Evolutionary conservation across 1,284 basidiomycete genomes (phyloP).

Genomic region (Tranzscheliella williamsii): DNA sequence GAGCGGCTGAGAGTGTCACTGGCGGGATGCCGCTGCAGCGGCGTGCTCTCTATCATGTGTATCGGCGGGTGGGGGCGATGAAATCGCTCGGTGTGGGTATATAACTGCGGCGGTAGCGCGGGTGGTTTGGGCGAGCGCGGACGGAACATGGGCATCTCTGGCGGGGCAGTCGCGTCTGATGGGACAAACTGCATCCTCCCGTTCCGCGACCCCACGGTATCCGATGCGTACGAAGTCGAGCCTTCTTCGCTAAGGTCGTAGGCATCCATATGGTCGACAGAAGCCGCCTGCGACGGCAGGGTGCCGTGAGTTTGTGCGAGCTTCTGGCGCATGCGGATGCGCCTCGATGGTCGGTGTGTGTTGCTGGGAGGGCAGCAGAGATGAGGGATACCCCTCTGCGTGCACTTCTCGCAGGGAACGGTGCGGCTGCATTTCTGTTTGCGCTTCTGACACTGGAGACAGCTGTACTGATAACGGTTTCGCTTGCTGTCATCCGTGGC

Average conservation of each 20-base stretch:
- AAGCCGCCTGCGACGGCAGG: too few species aligned
- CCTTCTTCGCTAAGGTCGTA: slow-evolving; percentile 25
- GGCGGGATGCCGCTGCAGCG: not conserved
- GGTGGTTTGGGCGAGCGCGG: not conserved
- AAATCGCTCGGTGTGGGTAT: not conserved
- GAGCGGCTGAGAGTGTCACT: too few species aligned
- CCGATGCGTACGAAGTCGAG: not conserved
- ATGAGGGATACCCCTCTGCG: slow-evolving; percentile 30
- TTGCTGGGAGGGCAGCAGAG: slow-evolving; percentile 27
- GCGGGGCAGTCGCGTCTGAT: not conserved
- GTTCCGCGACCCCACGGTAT: not conserved
- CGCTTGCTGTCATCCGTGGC: slow-evolving; percentile 21
- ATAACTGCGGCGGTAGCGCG: not conserved
- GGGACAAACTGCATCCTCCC: not conserved
- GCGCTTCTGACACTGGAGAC: slow-evolving; percentile 30
- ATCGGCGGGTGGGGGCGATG: not conserved
- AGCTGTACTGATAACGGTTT: slow-evolving; percentile 38
- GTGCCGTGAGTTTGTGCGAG: slow-evolving; percentile 3
- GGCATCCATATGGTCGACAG: slow-evolving; percentile 13
- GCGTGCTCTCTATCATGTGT: not conserved
- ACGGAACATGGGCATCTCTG: not conserved
- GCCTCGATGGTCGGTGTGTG: slow-evolving; percentile 21
- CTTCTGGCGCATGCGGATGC: slow-evolving; percentile 27
- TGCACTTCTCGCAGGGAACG: slow-evolving; percentile 31
- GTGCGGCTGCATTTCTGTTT: slow-evolving; percentile 34